phyloP scores from a whole-genome alignment of 2,329 filamentous ascomycete genomes.

The Alternaria incomplexa region DNA sequence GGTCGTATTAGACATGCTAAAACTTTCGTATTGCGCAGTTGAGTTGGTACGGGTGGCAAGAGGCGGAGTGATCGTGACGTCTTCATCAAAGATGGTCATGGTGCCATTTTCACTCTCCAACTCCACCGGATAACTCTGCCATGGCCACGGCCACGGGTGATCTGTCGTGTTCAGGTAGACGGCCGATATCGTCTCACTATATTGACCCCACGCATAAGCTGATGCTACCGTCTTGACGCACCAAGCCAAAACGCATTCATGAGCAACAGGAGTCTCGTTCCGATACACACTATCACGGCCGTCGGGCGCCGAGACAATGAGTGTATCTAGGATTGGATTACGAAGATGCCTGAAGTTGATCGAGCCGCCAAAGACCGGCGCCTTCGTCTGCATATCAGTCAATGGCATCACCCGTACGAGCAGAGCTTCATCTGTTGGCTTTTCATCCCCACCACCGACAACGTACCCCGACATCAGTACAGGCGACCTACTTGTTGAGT shows the following conservation, averaged over 20 bases:
- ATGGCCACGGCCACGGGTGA: too few relatives aligned
- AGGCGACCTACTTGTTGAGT: conserved; percentile 11
- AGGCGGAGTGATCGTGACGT: too few relatives aligned
- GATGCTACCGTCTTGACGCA: conserved; percentile 38
- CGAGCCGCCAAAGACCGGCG: conserved; percentile 9
- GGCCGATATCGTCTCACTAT: conserved; percentile 21
- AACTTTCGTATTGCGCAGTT: too few relatives aligned
- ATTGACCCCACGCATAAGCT: conserved; percentile 19
- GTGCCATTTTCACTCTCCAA: too few relatives aligned
- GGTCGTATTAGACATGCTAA: conserved; percentile 13
- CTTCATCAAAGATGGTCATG: too few relatives aligned
- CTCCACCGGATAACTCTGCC: too few relatives aligned
- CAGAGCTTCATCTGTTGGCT: conserved; percentile 14
- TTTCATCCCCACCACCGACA: neutral
- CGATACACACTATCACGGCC: conserved; percentile 9
- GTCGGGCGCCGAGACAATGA: conserved; percentile 15
- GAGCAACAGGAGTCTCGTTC: conserved; percentile 9
- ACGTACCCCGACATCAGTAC: conserved; percentile 30
- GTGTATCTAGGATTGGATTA: conserved; percentile 20
- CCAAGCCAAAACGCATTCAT: conserved; percentile 35
- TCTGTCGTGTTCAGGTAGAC: conserved; percentile 5
- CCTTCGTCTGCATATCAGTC: neutral
- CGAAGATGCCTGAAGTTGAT: conserved; percentile 25
- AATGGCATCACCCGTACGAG: conserved; percentile 22
- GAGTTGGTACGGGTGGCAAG: neutral